Evolutionary conservation across 345 rosid genomes (phyloP).

Genomic region (Physaria fendleri): DNA sequence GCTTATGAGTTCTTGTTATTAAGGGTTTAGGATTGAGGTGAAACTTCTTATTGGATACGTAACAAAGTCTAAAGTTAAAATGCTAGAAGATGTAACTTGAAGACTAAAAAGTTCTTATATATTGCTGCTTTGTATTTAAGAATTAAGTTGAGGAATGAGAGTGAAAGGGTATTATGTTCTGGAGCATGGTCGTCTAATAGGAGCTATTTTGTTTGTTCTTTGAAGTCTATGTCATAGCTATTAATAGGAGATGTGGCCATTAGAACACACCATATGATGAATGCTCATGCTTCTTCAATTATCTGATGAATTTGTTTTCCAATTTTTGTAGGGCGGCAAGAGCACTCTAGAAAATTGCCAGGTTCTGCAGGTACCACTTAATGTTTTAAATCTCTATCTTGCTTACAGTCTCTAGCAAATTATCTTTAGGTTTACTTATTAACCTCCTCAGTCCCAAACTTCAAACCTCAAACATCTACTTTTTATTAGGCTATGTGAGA

Average conservation of each 20-base stretch:
- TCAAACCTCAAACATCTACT: no score
- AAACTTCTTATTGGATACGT: background rate
- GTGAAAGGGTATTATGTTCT: background rate
- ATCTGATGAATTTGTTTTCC: background rate
- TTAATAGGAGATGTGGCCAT: no score
- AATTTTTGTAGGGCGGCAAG: conserved; percentile 66
- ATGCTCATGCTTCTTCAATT: background rate
- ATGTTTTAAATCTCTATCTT: no score
- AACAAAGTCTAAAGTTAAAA: background rate
- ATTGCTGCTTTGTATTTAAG: background rate
- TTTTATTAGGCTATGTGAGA: background rate
- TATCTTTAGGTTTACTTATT: no score
- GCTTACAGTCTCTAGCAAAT: no score
- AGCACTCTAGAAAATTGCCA: conserved; percentile 93
- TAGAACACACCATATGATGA: no score
- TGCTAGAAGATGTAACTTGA: background rate
- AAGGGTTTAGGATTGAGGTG: background rate
- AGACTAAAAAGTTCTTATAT: no score
- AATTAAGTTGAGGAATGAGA: background rate
- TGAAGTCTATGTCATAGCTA: no score
- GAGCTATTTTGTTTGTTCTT: background rate
- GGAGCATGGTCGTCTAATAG: background rate
- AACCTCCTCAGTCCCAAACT: no score
- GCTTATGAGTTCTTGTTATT: background rate
- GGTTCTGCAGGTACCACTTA: conserved; percentile 98